A percentile compares a stretch with the other conserved stretches of the same genome.
phyloP scores from a whole-genome alignment of 2,329 filamentous ascomycete species.

The Plenodomus biglobosus region DNA sequence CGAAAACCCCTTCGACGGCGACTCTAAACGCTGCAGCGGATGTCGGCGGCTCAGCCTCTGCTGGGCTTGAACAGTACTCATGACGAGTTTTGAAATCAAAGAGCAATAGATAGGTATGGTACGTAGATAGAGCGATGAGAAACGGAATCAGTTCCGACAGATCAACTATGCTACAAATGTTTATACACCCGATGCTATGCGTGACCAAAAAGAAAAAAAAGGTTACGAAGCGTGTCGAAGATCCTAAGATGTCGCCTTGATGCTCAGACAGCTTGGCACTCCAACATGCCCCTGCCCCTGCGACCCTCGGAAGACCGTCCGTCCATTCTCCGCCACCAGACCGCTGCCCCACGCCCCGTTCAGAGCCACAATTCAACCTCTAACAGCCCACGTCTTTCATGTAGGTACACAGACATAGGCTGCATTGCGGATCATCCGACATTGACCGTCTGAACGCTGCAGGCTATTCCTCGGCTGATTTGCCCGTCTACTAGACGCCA shows the following conservation, averaged over 20 bases:
- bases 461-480: constrained; percentile 11
- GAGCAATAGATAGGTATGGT: no score
- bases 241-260: no score
- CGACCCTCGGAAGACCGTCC: no score
- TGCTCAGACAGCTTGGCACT: no score
- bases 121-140: no score
- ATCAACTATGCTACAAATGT: no score
- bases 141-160: no score
- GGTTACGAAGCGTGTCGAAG: not conserved
- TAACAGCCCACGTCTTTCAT: not conserved
- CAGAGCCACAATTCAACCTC: no score
- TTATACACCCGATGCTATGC: not conserved
- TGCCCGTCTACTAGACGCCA: not conserved
- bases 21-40: constrained; percentile 65
- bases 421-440: not conserved
- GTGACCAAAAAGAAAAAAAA: not conserved
- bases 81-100: no score
- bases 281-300: no score
- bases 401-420: not conserved
- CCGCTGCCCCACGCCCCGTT: no score
- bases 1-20: constrained; percentile 66
- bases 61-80: constrained; percentile 3
- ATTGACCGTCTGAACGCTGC: not conserved
- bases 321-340: no score
- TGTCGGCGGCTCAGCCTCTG: constrained; percentile 49